Conservation (phyloP, 495 filamentous ascomycete genomes). For the Friedmanniomyces endolithicus region DNA sequence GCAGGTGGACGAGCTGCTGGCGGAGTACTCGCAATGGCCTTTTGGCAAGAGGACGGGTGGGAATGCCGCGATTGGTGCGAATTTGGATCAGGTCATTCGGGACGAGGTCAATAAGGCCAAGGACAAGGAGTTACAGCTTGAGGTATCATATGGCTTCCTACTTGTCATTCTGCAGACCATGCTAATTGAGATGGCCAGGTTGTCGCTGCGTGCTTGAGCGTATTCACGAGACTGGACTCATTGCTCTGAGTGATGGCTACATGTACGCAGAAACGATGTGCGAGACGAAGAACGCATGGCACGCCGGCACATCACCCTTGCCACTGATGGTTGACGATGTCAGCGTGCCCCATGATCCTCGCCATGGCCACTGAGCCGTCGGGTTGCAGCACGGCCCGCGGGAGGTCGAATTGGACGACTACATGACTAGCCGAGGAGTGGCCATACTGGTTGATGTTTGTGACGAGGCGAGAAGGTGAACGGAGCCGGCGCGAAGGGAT, state of each 20-base stretch:
- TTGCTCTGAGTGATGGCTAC: conserved; percentile 48
- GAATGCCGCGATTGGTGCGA: conserved; percentile 75
- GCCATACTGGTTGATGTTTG: too few species aligned
- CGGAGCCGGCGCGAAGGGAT: too few species aligned
- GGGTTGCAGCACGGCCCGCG: too few species aligned
- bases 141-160: conserved; percentile 44
- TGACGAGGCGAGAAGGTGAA: too few species aligned
- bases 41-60: conserved; percentile 70
- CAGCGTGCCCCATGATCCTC: too few species aligned
- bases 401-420: too few species aligned
- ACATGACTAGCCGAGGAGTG: too few species aligned
- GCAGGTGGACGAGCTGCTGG: conserved; percentile 89
- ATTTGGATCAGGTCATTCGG: conserved; percentile 73
- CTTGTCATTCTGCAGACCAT: neutral
- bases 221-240: conserved; percentile 93
- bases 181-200: conserved; percentile 38
- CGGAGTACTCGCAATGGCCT: conserved; percentile 93
- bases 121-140: conserved; percentile 89
- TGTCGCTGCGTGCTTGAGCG: conserved; percentile 87
- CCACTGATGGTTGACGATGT: too few species aligned
- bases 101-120: conserved; percentile 76
- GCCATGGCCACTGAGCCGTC: too few species aligned
- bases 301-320: too few species aligned
- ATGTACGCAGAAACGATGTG: neutral
- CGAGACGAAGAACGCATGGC: too few species aligned